phyloP scores from a whole-genome alignment of 2,329 filamentous ascomycete species.

The Arthroderma sp. region DNA sequence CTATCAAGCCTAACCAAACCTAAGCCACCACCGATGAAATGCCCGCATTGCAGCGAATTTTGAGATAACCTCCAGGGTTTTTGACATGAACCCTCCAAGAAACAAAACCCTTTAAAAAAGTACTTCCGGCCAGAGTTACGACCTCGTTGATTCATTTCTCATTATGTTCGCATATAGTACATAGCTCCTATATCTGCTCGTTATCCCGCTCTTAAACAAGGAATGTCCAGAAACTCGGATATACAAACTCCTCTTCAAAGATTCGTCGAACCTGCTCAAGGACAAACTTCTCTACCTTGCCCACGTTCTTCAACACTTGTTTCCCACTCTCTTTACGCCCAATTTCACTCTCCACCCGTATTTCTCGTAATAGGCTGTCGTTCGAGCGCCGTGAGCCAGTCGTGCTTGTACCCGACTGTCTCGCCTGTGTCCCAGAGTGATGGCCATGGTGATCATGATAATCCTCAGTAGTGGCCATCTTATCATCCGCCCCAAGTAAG shows the following conservation, averaged over 20 bases:
- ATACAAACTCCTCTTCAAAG: conserved; percentile 97
- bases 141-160: neutral
- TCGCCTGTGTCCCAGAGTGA: conserved; percentile 6
- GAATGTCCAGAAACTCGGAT: conserved; percentile 97
- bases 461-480: conserved; percentile 8
- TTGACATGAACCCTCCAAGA: too few species aligned
- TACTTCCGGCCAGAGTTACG: neutral
- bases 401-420: conserved; percentile 13
- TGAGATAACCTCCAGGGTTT: neutral
- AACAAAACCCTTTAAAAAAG: neutral
- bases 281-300: conserved; percentile 96
- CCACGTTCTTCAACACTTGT: conserved; percentile 94
- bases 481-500: conserved; percentile 41
- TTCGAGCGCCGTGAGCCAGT: conserved; percentile 35
- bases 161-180: neutral
- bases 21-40: neutral
- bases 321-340: conserved; percentile 82
- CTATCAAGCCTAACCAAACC: neutral
- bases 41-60: neutral
- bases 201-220: conserved; percentile 47
- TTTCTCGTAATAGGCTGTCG: conserved; percentile 77
- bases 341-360: conserved; percentile 94
- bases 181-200: neutral
- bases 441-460: conserved; percentile 8
- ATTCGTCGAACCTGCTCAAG: conserved; percentile 92